These are phyloP conservation scores for Sechiopsis laciniata DNA, from an alignment of 306 rosid genomes.

Conservation along the genomic window DNA sequence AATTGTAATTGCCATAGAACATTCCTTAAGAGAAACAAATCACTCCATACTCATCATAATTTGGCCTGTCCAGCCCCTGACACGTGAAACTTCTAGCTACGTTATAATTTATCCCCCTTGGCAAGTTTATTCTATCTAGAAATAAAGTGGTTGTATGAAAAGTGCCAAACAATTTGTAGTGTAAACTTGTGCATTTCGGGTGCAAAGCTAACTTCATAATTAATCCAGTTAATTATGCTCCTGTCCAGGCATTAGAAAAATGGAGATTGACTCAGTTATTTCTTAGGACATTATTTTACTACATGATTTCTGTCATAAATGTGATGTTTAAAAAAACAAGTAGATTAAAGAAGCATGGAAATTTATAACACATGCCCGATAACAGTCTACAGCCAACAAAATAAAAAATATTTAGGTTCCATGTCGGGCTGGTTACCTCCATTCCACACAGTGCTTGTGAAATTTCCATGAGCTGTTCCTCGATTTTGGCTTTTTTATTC, in stretches of 20 bases:
- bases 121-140: neutral
- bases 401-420: neutral
- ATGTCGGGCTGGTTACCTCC: constrained; percentile 40
- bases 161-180: neutral
- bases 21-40: too few relatives aligned
- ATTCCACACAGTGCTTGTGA: constrained; percentile 35
- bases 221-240: neutral
- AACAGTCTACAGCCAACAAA: neutral
- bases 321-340: too few relatives aligned
- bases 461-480: constrained; percentile 51
- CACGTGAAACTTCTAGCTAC: neutral
- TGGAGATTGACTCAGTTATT: neutral
- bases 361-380: neutral
- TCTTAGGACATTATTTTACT: neutral
- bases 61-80: neutral
- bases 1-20: too few relatives aligned
- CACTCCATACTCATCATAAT: neutral
- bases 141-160: neutral
- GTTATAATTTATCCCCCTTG: neutral
- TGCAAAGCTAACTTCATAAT: neutral
- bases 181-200: neutral
- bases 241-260: neutral
- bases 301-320: neutral
- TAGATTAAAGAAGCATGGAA: neutral
- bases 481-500: constrained; percentile 44